Conservation (phyloP, 257 asterid genomes). For the Capsicum pubescens region DNA sequence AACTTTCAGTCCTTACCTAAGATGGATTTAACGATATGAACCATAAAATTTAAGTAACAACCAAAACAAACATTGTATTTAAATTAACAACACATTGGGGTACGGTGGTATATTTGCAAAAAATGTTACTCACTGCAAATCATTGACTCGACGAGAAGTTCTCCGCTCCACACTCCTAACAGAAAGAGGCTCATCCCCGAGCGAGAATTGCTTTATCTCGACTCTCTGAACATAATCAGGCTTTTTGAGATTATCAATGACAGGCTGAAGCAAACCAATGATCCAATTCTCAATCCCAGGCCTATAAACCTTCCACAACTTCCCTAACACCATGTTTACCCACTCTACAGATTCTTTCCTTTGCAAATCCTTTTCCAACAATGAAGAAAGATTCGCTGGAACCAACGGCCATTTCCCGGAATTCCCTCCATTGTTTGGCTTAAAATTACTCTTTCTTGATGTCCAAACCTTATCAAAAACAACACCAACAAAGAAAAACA, state of each 20-base stretch:
- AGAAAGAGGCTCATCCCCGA: constrained; percentile 85
- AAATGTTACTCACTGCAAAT: constrained; percentile 74
- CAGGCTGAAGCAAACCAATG: constrained; percentile 86
- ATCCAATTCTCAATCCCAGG: constrained; percentile 80
- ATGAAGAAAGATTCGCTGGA: constrained; percentile 58
- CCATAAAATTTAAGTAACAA: too few relatives aligned
- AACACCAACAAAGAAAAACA: constrained; percentile 92
- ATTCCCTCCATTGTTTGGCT: constrained; percentile 36
- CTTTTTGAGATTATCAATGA: constrained; percentile 77
- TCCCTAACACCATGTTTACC: constrained; percentile 92
- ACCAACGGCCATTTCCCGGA: constrained; percentile 60
- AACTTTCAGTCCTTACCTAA: too few relatives aligned
- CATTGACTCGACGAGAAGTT: constrained; percentile 81
- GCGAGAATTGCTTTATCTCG: constrained; percentile 80
- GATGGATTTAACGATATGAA: too few relatives aligned
- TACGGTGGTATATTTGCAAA: not conserved
- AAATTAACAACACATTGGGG: too few relatives aligned
- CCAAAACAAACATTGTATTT: too few relatives aligned
- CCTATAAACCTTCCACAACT: constrained; percentile 85
- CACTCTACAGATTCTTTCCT: constrained; percentile 91
- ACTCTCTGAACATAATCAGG: constrained; percentile 88
- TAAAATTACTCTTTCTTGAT: constrained; percentile 55
- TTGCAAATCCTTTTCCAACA: constrained; percentile 84
- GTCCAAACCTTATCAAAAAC: constrained; percentile 90
- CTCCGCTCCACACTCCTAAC: constrained; percentile 84